A percentile compares a stretch with the other conserved stretches of the same genome.
These are phyloP conservation scores for Cucurbita argyrosperma DNA, from an alignment of 306 rosid species.

Conservation along the genomic window DNA sequence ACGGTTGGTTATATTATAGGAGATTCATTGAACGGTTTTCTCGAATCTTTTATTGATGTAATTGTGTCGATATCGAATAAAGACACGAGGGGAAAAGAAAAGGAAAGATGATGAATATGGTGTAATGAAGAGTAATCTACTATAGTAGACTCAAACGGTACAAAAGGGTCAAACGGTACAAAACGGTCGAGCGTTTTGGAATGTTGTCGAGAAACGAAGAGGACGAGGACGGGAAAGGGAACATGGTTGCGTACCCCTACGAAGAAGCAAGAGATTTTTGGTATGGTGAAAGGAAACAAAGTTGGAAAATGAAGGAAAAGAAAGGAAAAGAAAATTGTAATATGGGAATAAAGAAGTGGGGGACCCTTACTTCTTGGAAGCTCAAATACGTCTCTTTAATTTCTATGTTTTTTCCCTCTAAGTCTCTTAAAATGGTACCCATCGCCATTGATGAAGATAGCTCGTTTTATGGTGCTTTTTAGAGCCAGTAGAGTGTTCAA, in stretches of 20 bases:
- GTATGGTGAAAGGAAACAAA: background rate
- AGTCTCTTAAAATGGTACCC: background rate
- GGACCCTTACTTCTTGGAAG: background rate
- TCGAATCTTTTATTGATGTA: background rate
- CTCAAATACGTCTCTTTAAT: constrained; percentile 2
- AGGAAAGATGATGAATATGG: background rate
- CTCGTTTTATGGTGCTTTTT: background rate
- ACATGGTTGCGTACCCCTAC: background rate
- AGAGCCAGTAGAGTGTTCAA: background rate
- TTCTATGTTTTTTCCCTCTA: background rate
- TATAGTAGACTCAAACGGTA: too few species aligned
- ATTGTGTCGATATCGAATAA: background rate
- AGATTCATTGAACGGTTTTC: too few species aligned
- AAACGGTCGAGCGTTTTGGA: too few species aligned
- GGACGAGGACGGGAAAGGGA: background rate
- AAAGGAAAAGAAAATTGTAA: background rate
- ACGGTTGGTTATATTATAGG: too few species aligned
- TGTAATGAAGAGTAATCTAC: background rate
- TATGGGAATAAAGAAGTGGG: background rate
- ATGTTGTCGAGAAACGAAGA: too few species aligned
- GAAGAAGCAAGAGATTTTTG: constrained; percentile 3
- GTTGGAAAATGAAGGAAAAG: background rate
- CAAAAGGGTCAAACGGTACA: too few species aligned
- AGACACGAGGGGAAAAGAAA: background rate
- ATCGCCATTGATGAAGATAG: background rate